Conservation (phyloP, 2,329 filamentous ascomycete genomes). For the Colletotrichum gigasporum region DNA sequence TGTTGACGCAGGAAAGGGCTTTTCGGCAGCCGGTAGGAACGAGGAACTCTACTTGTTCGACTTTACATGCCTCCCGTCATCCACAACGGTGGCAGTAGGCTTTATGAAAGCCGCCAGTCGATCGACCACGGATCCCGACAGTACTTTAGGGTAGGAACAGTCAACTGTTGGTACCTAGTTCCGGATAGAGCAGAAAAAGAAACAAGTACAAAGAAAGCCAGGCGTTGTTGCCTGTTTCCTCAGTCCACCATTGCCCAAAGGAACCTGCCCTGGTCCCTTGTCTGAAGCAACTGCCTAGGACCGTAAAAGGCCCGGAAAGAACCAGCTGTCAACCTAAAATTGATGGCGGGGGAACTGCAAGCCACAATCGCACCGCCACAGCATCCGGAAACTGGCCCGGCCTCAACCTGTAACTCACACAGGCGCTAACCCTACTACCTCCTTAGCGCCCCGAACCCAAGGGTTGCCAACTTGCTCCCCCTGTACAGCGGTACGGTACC, state of each 20-base stretch:
- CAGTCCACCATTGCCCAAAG: background rate
- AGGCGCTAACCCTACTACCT: conserved; percentile 31
- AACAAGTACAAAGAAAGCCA: background rate
- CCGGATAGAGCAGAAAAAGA: background rate
- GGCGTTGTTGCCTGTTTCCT: background rate
- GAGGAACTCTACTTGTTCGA: no score
- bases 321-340: background rate
- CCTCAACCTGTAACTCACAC: background rate
- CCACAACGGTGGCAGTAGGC: no score
- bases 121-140: no score
- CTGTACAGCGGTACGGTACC: conserved; percentile 32
- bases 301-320: background rate
- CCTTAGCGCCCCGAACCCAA: conserved; percentile 30
- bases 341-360: conserved; percentile 1
- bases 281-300: background rate
- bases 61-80: no score
- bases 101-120: no score
- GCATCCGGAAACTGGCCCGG: no score
- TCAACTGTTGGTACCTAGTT: no score
- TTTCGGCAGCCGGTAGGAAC: background rate
- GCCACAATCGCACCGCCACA: conserved; percentile 33
- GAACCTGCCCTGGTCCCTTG: background rate
- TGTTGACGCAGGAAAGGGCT: background rate
- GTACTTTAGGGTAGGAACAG: no score
- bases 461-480: conserved; percentile 32